Conservation (phyloP, 139 green algal species). For the Haematococcus lacustris region DNA sequence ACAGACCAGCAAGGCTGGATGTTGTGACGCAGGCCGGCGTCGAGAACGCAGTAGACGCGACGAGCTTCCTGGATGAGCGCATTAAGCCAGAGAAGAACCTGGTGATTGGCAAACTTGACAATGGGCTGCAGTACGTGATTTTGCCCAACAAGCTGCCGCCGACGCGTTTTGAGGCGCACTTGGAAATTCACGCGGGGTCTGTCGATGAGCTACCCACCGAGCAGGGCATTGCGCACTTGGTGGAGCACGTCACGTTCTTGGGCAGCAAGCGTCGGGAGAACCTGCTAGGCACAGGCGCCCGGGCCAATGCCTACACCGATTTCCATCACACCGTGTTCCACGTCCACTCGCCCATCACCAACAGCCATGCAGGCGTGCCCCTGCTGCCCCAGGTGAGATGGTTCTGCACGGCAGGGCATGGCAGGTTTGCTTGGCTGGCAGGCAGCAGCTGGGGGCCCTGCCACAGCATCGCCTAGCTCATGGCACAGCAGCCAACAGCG, state of each 20-base stretch:
- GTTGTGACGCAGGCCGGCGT: slow-evolving; percentile 3
- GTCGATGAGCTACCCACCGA: slow-evolving; percentile 77
- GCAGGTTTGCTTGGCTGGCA: no score
- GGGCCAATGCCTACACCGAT: slow-evolving; percentile 98
- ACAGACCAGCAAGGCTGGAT: neutral
- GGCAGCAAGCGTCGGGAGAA: slow-evolving; percentile 82
- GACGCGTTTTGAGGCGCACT: slow-evolving; percentile 87
- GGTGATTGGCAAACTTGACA: slow-evolving; percentile 30
- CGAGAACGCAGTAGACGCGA: slow-evolving; percentile 4
- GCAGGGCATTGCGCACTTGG: slow-evolving; percentile 94
- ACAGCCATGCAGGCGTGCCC: slow-evolving; percentile 54
- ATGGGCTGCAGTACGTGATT: slow-evolving; percentile 78
- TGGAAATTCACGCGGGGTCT: slow-evolving; percentile 74
- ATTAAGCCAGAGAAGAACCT: slow-evolving; percentile 20
- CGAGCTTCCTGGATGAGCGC: slow-evolving; percentile 8
- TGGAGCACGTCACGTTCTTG: slow-evolving; percentile 99
- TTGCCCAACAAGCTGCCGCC: slow-evolving; percentile 88
- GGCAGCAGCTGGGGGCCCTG: no score
- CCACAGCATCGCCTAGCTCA: no score
- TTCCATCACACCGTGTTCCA: slow-evolving; percentile 99
- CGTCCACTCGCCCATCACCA: slow-evolving; percentile 81
- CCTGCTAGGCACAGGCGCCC: slow-evolving; percentile 79
- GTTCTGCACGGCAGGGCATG: neutral
- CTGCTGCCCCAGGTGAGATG: slow-evolving; percentile 77
- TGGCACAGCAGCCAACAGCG: no score